Evolutionary conservation across 441 rosid species (phyloP), one percentile per base, ranked within the genome.

Genomic region (Codiaeum variegatum): DNA sequence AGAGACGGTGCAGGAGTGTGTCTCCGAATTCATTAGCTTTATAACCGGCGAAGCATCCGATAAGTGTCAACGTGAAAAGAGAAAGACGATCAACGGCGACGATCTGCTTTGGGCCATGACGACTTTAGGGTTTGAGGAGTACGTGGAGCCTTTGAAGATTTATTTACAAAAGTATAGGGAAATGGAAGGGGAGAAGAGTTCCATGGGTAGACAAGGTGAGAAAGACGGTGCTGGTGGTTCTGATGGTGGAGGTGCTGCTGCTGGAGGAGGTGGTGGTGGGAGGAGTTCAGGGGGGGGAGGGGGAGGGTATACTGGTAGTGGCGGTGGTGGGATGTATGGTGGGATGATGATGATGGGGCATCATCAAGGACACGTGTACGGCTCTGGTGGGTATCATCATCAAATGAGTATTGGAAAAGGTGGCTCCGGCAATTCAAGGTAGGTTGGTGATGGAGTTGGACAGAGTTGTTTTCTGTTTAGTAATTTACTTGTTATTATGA

Each of bases 1-100:
- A 62, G 91, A 88, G 74, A 88, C 90, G 9, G 91, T 88, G 10
- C 89, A 88, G 55, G 91, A 88, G 82, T 88, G 91, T 46, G 91
- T 87, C 32, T 87, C 91, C 19, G 91, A 87, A 77, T 87, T 87
- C 78, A 87, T 87, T 69, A 87, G 91, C 69, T 87, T 87, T 74
- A 81, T 85, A 49, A 87, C 91, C 5, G 91, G 91, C 0, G 90
- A 88, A 46, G 91, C 91, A 1, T 88, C 90, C 13, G 91, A 88
- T 73, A 88, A 88, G 85, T 88, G 91, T 29, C 88, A 88, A 73
- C 77, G 89, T 0, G 89, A 80, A 73, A 86, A 77, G 77, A 72
- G 89, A 69, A 87, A 87, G 84, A 87, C 91, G 18, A 85, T 87
- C 64, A 87, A 87, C 85, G 88, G 88, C 4, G 91, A 87, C 38